Conservation (phyloP, 768 basidiomycete species). For the Amanita molliuscula region DNA sequence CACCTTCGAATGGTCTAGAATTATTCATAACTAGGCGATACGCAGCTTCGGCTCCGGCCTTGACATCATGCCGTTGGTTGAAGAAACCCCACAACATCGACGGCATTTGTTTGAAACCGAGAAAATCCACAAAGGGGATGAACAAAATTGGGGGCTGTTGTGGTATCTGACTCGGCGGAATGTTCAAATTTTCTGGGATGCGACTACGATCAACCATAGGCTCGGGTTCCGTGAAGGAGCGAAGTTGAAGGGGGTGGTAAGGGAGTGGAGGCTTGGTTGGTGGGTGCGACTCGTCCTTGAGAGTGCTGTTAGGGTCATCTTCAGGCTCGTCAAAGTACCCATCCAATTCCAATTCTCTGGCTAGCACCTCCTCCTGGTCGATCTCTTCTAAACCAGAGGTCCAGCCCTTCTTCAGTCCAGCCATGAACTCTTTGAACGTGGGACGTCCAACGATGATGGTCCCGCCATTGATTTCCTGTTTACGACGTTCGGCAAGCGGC, state of each 20-base stretch:
- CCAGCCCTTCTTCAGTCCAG: constrained; percentile 81
- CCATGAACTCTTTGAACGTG: constrained; percentile 92
- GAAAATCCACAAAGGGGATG: constrained; percentile 61
- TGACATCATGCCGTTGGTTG: constrained; percentile 78
- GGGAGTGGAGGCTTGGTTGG: constrained; percentile 13
- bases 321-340: constrained; percentile 67
- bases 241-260: constrained; percentile 14
- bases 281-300: constrained; percentile 11
- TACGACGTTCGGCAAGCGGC: constrained; percentile 38
- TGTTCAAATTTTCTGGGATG: constrained; percentile 23
- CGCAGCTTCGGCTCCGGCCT: constrained; percentile 71
- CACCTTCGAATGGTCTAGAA: constrained; percentile 47
- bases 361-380: constrained; percentile 64
- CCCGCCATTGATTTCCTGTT: constrained; percentile 71
- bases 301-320: constrained; percentile 14
- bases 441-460: constrained; percentile 79
- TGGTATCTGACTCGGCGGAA: constrained; percentile 49
- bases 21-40: constrained; percentile 56
- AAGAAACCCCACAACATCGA: constrained; percentile 90
- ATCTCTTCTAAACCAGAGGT: constrained; percentile 56
- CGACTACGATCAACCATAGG: constrained; percentile 9
- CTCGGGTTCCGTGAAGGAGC: constrained; percentile 18
- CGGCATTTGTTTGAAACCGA: constrained; percentile 80
- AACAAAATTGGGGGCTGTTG: constrained; percentile 72
- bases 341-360: constrained; percentile 58